These are phyloP conservation scores for Ormosia emarginata DNA, from an alignment of 306 rosid genomes.

Conservation along the genomic window DNA sequence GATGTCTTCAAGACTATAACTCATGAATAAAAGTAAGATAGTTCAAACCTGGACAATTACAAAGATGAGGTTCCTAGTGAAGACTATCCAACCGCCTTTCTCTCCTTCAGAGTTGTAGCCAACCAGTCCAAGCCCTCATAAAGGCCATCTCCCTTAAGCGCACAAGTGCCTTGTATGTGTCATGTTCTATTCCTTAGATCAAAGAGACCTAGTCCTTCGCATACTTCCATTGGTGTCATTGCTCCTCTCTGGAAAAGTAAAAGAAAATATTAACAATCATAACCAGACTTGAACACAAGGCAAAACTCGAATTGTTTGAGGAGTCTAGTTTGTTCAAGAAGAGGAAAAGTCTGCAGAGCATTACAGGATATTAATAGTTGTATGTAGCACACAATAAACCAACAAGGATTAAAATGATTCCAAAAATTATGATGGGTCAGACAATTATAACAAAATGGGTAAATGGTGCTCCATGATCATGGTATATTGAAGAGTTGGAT, in stretches of 20 bases:
- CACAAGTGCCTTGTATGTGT: constrained; percentile 96
- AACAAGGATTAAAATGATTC: not conserved
- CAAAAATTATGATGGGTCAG: no score
- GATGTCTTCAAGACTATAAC: no score
- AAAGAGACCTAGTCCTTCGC: constrained; percentile 90
- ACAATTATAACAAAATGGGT: no score
- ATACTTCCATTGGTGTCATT: constrained; percentile 90
- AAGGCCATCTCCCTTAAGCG: constrained; percentile 91
- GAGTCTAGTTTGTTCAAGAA: not conserved
- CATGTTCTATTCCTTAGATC: constrained; percentile 91
- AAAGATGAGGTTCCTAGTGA: constrained; percentile 77
- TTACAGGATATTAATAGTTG: not conserved
- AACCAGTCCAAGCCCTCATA: constrained; percentile 97
- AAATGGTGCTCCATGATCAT: no score
- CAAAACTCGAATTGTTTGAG: not conserved
- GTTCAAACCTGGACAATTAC: constrained; percentile 40
- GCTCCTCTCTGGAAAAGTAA: constrained; percentile 70
- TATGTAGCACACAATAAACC: not conserved
- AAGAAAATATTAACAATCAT: not conserved
- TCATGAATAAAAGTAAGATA: not conserved
- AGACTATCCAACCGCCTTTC: constrained; percentile 75
- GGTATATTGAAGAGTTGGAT: no score
- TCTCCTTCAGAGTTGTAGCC: constrained; percentile 84
- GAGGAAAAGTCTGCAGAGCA: not conserved
- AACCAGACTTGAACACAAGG: not conserved